Evolutionary conservation across 2,329 filamentous ascomycete genomes (phyloP).

Genomic region (Nothopassalora personata): DNA sequence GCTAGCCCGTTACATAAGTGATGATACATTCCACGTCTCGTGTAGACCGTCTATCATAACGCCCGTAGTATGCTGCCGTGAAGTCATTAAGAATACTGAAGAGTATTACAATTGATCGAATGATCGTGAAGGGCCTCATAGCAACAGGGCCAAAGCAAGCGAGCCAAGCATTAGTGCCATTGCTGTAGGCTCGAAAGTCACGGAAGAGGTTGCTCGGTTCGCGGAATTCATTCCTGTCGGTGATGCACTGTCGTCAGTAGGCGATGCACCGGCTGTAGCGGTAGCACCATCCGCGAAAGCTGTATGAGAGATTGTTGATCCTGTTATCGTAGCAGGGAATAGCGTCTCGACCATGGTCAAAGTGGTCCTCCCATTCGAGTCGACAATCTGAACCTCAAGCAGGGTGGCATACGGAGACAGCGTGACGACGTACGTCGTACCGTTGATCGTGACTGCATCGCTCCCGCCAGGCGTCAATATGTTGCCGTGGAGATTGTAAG

Average conservation of each 20-base stretch:
- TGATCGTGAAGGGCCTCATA: constrained; percentile 1
- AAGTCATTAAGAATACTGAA: neutral
- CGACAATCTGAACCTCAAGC: constrained; percentile 33
- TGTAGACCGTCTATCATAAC: neutral
- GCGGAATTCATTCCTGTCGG: neutral
- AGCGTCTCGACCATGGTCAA: constrained; percentile 31
- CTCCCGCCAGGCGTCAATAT: constrained; percentile 35
- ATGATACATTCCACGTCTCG: neutral
- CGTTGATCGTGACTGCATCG: constrained; percentile 26
- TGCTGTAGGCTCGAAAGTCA: neutral
- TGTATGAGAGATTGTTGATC: constrained; percentile 19
- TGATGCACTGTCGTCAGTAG: neutral
- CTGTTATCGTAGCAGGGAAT: constrained; percentile 37
- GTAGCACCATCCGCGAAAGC: neutral
- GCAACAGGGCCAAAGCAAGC: constrained; percentile 8
- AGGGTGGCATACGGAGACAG: constrained; percentile 35
- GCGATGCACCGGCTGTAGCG: constrained; percentile 7
- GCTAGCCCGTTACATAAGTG: neutral
- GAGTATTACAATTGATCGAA: neutral
- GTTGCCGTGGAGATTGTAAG: constrained; percentile 37
- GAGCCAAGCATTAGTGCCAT: constrained; percentile 7
- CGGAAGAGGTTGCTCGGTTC: neutral
- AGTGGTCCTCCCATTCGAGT: constrained; percentile 29
- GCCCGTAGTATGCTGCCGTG: constrained; percentile 1
- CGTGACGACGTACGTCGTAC: constrained; percentile 27